These are phyloP conservation scores for Penicillium coprophilum DNA, from an alignment of 495 filamentous ascomycete species.

Conservation along the genomic window DNA sequence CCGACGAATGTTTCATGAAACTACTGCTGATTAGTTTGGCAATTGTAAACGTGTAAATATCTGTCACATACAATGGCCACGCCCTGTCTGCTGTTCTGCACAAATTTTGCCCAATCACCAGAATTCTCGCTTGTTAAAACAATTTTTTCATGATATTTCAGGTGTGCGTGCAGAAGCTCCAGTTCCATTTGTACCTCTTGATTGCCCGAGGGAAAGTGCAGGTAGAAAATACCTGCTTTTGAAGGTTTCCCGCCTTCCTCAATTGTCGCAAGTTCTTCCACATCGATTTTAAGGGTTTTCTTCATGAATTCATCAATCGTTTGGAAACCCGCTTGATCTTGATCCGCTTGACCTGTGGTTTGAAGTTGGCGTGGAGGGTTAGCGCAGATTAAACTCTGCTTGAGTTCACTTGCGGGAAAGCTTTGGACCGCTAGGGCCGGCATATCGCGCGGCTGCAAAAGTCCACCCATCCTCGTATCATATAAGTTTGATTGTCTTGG, in stretches of 20 bases:
- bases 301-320: slow-evolving; percentile 13
- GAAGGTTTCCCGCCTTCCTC: slow-evolving; percentile 9
- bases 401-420: not conserved
- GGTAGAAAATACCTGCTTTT: slow-evolving; percentile 36
- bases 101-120: slow-evolving; percentile 44
- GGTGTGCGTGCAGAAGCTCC: slow-evolving; percentile 30
- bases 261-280: slow-evolving; percentile 22
- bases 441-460: not conserved
- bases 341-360: not conserved
- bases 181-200: slow-evolving; percentile 22
- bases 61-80: slow-evolving; percentile 42
- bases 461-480: not conserved
- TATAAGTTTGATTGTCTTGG: not conserved
- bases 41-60: not conserved
- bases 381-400: not conserved
- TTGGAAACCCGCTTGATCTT: not conserved
- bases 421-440: not conserved
- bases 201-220: slow-evolving; percentile 35
- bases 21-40: slow-evolving; percentile 23
- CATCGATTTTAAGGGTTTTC: slow-evolving; percentile 15
- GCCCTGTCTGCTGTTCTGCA: slow-evolving; percentile 30
- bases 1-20: slow-evolving; percentile 42
- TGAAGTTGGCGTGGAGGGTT: not conserved
- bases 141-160: slow-evolving; percentile 26
- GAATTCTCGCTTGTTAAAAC: slow-evolving; percentile 31